phyloP scores from a whole-genome alignment of 73 alveolate genomes.

The Diophrys sp. region DNA sequence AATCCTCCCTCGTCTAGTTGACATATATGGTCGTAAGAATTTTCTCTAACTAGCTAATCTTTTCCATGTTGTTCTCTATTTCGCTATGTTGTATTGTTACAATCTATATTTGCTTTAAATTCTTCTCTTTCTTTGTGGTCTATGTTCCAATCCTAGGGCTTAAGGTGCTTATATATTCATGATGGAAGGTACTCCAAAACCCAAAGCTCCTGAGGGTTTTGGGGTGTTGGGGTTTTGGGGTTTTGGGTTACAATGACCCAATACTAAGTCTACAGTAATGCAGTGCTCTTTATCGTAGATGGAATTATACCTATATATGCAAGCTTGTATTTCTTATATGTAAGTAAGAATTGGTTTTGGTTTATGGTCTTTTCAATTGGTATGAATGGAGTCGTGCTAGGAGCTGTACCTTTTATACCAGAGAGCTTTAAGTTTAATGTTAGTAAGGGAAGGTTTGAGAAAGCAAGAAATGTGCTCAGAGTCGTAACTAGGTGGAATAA shows the following conservation, averaged over 20 bases:
- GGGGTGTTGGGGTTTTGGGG: conserved; percentile 4
- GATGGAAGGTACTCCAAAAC: no score
- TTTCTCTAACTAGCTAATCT: no score
- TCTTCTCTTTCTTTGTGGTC: no score
- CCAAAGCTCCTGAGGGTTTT: background rate
- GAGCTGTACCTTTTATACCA: conserved; percentile 19
- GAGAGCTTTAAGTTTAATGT: conserved; percentile 29
- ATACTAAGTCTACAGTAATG: conserved; percentile 6
- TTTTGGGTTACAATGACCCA: conserved; percentile 2
- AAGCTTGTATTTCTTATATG: conserved; percentile 18
- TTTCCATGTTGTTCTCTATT: no score
- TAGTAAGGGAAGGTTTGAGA: conserved; percentile 17
- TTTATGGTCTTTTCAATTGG: conserved; percentile 5
- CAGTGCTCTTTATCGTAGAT: conserved; percentile 23
- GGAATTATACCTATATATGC: conserved; percentile 14
- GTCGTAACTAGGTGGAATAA: conserved; percentile 18
- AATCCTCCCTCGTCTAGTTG: no score
- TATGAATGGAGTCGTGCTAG: conserved; percentile 1
- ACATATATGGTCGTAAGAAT: no score
- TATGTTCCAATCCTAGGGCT: no score
- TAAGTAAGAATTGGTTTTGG: conserved; percentile 36
- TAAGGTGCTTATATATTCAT: no score
- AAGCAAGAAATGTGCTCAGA: conserved; percentile 18
- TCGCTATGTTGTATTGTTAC: no score
- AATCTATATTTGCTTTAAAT: no score